Conservation (phyloP, 2,329 filamentous ascomycete genomes). For the Hypoxylon sp. region DNA sequence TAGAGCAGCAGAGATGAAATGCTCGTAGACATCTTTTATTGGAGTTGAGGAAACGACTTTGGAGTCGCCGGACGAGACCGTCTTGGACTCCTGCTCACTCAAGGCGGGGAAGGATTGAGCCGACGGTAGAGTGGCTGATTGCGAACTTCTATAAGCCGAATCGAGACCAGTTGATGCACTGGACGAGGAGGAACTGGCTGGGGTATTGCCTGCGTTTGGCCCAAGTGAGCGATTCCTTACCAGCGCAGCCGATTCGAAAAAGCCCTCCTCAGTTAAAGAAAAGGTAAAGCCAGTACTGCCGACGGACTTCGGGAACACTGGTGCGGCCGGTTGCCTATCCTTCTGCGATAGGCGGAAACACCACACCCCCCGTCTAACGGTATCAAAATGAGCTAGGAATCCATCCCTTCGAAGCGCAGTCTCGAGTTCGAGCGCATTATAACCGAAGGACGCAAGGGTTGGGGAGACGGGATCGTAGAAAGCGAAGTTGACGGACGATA, state of each 20-base stretch:
- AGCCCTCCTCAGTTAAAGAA: constrained; percentile 62
- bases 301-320: constrained; percentile 57
- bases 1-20: constrained; percentile 66
- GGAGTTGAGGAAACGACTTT: constrained; percentile 55
- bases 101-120: constrained; percentile 42
- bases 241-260: constrained; percentile 64
- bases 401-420: constrained; percentile 64
- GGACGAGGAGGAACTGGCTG: constrained; percentile 63
- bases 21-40: constrained; percentile 64
- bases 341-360: constrained; percentile 64
- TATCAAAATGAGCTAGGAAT: constrained; percentile 67
- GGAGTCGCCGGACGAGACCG: constrained; percentile 49
- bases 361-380: constrained; percentile 65
- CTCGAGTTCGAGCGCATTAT: constrained; percentile 66
- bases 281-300: constrained; percentile 62
- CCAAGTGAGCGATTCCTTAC: constrained; percentile 59
- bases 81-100: constrained; percentile 53
- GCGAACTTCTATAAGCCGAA: constrained; percentile 51
- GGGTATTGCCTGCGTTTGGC: constrained; percentile 59
- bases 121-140: constrained; percentile 50
- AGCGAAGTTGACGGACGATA: constrained; percentile 67
- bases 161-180: constrained; percentile 58
- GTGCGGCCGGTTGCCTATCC: constrained; percentile 52
- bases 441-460: constrained; percentile 59
- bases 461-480: constrained; percentile 66